Evolutionary conservation across 495 filamentous ascomycete genomes (phyloP).

Genomic region (Penicillium egyptiacum): DNA sequence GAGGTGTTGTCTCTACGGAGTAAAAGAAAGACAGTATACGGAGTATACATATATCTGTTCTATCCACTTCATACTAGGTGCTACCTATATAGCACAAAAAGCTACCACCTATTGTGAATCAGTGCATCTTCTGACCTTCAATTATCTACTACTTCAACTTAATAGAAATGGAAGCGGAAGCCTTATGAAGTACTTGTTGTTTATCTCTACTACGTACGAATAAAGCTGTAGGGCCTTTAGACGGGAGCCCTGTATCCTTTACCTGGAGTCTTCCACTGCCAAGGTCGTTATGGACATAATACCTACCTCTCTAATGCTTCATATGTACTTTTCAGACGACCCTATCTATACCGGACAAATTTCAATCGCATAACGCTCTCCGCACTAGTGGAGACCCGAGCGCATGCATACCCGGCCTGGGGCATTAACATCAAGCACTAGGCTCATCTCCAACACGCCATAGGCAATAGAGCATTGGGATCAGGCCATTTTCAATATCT

Average conservation of each 20-base stretch:
- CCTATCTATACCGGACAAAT: not conserved
- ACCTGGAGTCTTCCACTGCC: not conserved
- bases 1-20: not conserved
- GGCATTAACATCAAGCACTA: not conserved
- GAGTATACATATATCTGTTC: not conserved
- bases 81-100: not conserved
- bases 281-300: not conserved
- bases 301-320: not conserved
- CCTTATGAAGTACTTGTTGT: not conserved
- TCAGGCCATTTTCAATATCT: not conserved
- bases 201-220: not conserved
- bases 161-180: not conserved
- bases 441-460: not conserved
- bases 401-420: conserved; percentile 7
- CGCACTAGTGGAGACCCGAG: conserved; percentile 12
- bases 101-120: not conserved
- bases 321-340: not conserved
- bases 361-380: conserved; percentile 3
- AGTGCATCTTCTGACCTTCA: not conserved
- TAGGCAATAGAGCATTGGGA: not conserved
- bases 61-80: not conserved
- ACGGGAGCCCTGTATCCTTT: not conserved
- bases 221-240: not conserved
- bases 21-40: not conserved
- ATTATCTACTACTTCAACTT: not conserved